Percentiles rank a stretch among this genome's conserved stretches.
Conservation (phyloP, 2,329 filamentous ascomycete genomes). For the Monosporascus cannonballus region DNA sequence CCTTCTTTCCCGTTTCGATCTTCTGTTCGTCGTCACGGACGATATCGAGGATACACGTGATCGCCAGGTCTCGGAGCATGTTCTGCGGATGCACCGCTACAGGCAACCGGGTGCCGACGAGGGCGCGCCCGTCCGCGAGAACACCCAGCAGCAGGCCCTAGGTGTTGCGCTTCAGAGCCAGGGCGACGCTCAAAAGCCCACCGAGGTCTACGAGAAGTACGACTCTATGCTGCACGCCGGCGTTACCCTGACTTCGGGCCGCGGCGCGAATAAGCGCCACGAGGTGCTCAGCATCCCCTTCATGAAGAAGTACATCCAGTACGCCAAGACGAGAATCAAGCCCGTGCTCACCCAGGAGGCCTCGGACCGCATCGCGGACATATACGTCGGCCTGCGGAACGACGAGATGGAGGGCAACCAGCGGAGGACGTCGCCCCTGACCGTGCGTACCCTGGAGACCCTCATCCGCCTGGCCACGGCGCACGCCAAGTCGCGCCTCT, state of each 20-base stretch:
- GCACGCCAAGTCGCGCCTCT: constrained; percentile 87
- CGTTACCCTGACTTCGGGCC: constrained; percentile 68
- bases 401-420: constrained; percentile 95
- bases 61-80: constrained; percentile 88
- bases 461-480: constrained; percentile 96
- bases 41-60: constrained; percentile 95
- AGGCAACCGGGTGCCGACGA: constrained; percentile 89
- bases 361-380: constrained; percentile 82
- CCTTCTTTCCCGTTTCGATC: constrained; percentile 94
- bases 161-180: constrained; percentile 81
- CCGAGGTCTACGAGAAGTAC: constrained; percentile 93
- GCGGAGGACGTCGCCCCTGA: constrained; percentile 88
- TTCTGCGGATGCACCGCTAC: constrained; percentile 94
- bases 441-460: constrained; percentile 93
- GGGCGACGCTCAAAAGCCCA: constrained; percentile 64
- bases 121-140: constrained; percentile 88
- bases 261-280: constrained; percentile 67
- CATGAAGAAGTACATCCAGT: constrained; percentile 99
- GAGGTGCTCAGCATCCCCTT: constrained; percentile 95
- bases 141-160: constrained; percentile 70
- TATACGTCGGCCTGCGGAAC: constrained; percentile 89
- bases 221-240: constrained; percentile 94
- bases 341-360: constrained; percentile 86
- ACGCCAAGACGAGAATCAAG: constrained; percentile 87
- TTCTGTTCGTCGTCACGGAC: constrained; percentile 95